phyloP scores from a whole-genome alignment of 2,329 filamentous ascomycete genomes.

The Ilyonectria robusta region DNA sequence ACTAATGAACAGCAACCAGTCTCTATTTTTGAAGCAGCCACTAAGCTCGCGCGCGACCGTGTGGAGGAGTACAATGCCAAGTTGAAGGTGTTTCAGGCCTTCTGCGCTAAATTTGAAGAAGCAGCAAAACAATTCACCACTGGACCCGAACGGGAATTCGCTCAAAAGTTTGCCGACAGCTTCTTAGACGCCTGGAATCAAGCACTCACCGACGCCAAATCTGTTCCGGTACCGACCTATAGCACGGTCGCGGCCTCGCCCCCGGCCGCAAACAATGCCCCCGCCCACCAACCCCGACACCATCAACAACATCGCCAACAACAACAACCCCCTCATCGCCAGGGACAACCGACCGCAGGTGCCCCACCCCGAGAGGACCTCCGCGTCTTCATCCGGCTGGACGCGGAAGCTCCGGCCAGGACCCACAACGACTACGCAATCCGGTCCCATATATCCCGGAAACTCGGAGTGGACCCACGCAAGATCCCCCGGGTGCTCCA shows the following conservation, averaged over 20 bases:
- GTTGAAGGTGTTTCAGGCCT: slow-evolving; percentile 31
- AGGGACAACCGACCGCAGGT: slow-evolving; percentile 25
- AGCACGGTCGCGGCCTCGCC: slow-evolving; percentile 1
- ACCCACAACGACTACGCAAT: slow-evolving; percentile 27
- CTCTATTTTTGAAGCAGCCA: no score
- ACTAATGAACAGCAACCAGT: no score
- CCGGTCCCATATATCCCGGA: slow-evolving; percentile 26
- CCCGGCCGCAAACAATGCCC: slow-evolving; percentile 5
- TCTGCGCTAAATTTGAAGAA: slow-evolving; percentile 29
- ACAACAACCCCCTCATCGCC: slow-evolving; percentile 25
- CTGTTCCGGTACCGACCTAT: not conserved
- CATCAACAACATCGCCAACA: slow-evolving; percentile 13
- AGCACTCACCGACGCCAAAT: slow-evolving; percentile 18
- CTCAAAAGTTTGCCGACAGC: not conserved
- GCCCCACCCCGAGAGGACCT: slow-evolving; percentile 32
- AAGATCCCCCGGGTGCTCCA: slow-evolving; percentile 26
- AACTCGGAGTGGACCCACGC: slow-evolving; percentile 26
- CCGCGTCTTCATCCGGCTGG: slow-evolving; percentile 35
- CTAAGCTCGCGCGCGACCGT: slow-evolving; percentile 9
- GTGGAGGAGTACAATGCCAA: slow-evolving; percentile 29
- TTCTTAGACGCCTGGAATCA: slow-evolving; percentile 31
- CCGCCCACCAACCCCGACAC: not conserved
- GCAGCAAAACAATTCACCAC: slow-evolving; percentile 24
- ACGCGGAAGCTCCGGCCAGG: slow-evolving; percentile 26
- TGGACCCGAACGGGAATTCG: slow-evolving; percentile 8